phyloP scores from a whole-genome alignment of 2,329 filamentous ascomycete genomes.

The Sporothrix phasma region DNA sequence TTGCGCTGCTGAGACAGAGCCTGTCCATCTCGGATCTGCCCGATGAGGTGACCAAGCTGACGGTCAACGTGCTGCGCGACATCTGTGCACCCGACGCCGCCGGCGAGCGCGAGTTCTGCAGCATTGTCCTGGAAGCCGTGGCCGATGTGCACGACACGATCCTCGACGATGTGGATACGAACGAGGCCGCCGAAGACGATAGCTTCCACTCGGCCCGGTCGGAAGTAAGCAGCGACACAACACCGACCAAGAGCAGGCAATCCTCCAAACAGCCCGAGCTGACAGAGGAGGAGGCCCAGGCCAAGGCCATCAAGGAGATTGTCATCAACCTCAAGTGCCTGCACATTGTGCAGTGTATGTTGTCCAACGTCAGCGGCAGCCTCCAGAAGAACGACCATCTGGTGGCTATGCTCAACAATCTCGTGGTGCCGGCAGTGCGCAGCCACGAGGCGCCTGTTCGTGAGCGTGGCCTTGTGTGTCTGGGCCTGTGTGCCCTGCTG shows the following conservation, averaged over 20 bases:
- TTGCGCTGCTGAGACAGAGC: conserved; percentile 74
- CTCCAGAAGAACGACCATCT: conserved; percentile 82
- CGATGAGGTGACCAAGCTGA: conserved; percentile 84
- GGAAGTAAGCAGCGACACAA: conserved; percentile 61
- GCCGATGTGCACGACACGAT: conserved; percentile 96
- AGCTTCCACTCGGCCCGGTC: conserved; percentile 93
- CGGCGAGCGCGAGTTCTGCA: conserved; percentile 74
- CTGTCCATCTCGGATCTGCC: conserved; percentile 79
- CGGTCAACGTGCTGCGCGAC: conserved; percentile 68
- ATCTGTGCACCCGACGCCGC: conserved; percentile 68
- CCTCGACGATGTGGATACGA: conserved; percentile 51
- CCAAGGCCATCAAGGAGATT: conserved; percentile 79
- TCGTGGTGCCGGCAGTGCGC: conserved; percentile 89
- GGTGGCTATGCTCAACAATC: conserved; percentile 96
- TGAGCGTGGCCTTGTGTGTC: conserved; percentile 78
- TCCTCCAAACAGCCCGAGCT: conserved; percentile 28
- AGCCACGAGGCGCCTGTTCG: conserved; percentile 88
- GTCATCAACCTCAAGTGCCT: conserved; percentile 98
- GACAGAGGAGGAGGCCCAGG: conserved; percentile 55
- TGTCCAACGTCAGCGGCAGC: conserved; percentile 81
- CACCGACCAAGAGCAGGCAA: conserved; percentile 39
- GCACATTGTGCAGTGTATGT: conserved; percentile 94
- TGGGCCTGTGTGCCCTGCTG: conserved; percentile 84
- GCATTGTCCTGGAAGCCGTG: conserved; percentile 81
- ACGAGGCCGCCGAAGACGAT: conserved; percentile 53